A percentile compares a stretch with the other conserved stretches of the same genome.
Conservation (phyloP, 2,329 filamentous ascomycete genomes). For the Phymatotrichopsis omnivora region DNA sequence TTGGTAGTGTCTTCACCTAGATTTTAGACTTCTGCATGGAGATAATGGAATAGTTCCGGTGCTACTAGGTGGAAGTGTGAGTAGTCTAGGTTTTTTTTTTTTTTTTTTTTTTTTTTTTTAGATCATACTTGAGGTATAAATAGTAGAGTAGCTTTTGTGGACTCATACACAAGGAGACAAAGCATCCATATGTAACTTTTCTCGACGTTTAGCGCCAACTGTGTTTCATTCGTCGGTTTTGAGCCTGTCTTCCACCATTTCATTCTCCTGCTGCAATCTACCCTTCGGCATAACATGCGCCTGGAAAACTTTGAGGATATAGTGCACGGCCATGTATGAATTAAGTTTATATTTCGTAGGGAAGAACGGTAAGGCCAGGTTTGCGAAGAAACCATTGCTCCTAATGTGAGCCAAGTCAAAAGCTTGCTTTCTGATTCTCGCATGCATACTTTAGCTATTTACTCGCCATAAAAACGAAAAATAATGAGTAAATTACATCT, state of each 20-base stretch:
- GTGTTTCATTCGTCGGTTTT: constrained; percentile 11
- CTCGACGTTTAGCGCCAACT: constrained; percentile 24
- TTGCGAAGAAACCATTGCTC: constrained; percentile 14
- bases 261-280: constrained; percentile 13
- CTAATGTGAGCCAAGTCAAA: constrained; percentile 18
- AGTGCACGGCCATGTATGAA: constrained; percentile 20
- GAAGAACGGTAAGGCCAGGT: constrained; percentile 17
- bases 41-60: constrained; percentile 26
- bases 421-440: constrained; percentile 14
- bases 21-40: constrained; percentile 24
- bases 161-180: constrained; percentile 28
- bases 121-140: constrained; percentile 1
- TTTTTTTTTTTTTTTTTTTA: not conserved
- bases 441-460: too few relatives aligned
- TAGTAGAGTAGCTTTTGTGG: not conserved
- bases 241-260: not conserved
- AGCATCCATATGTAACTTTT: constrained; percentile 21
- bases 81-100: constrained; percentile 14
- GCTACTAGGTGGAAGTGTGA: constrained; percentile 27
- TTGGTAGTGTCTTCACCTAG: constrained; percentile 27
- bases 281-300: constrained; percentile 4
- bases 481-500: too few relatives aligned
- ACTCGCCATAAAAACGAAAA: too few relatives aligned
- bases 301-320: constrained; percentile 16
- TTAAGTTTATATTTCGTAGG: constrained; percentile 23